Percentiles rank a stretch among this genome's conserved stretches.
Conservation (phyloP, 2,329 filamentous ascomycete genomes). For the Harringtonia lauricola region DNA sequence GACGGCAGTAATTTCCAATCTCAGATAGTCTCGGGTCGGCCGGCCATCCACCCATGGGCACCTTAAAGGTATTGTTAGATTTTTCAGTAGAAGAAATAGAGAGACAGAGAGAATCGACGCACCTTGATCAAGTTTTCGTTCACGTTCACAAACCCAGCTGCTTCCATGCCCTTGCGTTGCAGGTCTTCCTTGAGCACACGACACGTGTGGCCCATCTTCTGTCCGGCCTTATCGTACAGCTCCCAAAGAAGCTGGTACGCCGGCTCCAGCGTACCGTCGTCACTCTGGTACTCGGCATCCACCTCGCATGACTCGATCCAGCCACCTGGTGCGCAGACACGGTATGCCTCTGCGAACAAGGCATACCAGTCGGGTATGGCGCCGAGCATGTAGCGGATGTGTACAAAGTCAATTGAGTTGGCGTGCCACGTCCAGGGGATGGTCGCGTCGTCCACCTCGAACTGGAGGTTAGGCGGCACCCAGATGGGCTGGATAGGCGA, state of each 20-base stretch:
- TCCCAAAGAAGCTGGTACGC: too few relatives aligned
- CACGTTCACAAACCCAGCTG: not conserved
- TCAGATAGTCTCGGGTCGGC: conserved; percentile 1
- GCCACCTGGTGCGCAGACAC: too few relatives aligned
- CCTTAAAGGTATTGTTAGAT: too few relatives aligned
- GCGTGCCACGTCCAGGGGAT: conserved; percentile 32
- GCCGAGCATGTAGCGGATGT: conserved; percentile 42
- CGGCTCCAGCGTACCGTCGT: too few relatives aligned
- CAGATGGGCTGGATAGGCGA: conserved; percentile 36
- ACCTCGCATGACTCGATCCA: too few relatives aligned
- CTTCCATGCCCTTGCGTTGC: not conserved
- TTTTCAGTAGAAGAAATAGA: too few relatives aligned
- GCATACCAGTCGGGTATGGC: conserved; percentile 41
- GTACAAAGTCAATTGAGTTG: conserved; percentile 45
- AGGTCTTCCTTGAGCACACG: not conserved
- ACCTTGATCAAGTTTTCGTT: not conserved
- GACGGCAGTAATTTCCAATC: conserved; percentile 1
- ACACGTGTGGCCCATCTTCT: not conserved
- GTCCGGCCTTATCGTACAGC: too few relatives aligned
- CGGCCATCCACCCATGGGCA: conserved; percentile 1
- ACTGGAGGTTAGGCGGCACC: conserved; percentile 50
- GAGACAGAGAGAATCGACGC: too few relatives aligned
- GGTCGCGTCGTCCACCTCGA: conserved; percentile 51
- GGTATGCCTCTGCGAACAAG: conserved; percentile 17
- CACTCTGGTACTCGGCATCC: too few relatives aligned